Base-by-base conservation (phyloP, 1,284 basidiomycete species). In the Ganoderma multipileum region DNA sequence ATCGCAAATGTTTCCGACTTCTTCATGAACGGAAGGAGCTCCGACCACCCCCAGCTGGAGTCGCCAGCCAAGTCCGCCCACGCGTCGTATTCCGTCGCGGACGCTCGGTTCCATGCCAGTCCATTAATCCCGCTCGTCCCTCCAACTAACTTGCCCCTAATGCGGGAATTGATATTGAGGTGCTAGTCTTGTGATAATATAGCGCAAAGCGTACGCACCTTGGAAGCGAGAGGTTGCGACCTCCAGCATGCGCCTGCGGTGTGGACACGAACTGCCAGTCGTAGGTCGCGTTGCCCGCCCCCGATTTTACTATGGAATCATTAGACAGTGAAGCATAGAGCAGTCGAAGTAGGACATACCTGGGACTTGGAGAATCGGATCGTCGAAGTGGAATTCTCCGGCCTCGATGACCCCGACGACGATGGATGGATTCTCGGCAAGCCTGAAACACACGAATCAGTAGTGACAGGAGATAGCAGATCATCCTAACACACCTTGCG, bases 351-450 rank as follows among this genome's bases (percentile, higher is more conserved):
- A 8, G n/a, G 30, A 33, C 57, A 23, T 6, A 65, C 64, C 11
- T 28, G 33, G 63, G 60, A 42, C 38, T 57, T 66, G 18, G 14
- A 69, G 52, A 16, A 64, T 8, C 2, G 68, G 65, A 55, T 72
- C 71, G 9, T 66, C 66, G n/a, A 72, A 39, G 55, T 64, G 61
- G 6, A 66, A 61, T 5, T 33, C 54, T 2, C 71, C 71, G 3
- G 71, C 68, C 54, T 72, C 71, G 26, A 72, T 58, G 38, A 72
- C 62, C 12, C 64, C 71, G 11, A 72, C 67, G 33, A 58, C 55
- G 55, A 33, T 16, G 9, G 55, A 58, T 20, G 55, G 55, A 33
- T 58, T n/a, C 55, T 58, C 33, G 18, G 55, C 28, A 4, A 58
- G 55, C 55, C 55, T 58, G 20, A 36, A 36, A 58, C 30, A 55